Conservation (phyloP, 73 alveolate genomes). For the Paramecium caudatum region DNA sequence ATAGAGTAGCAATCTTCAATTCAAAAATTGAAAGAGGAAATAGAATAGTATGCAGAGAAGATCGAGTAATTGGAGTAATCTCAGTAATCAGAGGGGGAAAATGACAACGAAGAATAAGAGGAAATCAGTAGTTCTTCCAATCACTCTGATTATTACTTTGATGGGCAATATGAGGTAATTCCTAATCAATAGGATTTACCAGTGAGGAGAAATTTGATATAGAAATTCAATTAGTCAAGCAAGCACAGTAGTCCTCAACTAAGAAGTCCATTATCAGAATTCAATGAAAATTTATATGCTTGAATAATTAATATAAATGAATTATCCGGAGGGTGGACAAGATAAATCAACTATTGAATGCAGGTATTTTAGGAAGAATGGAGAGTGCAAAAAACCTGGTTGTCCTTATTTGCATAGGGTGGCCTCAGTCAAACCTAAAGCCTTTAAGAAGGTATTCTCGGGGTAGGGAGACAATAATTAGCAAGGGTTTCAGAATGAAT, state of each 20-base stretch:
- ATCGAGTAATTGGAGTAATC: slow-evolving; percentile 64
- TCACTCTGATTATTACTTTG: slow-evolving; percentile 62
- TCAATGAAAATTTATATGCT: slow-evolving; percentile 74
- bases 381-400: background rate
- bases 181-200: slow-evolving; percentile 5
- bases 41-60: slow-evolving; percentile 71
- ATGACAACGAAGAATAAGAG: slow-evolving; percentile 11
- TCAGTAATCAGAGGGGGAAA: slow-evolving; percentile 27
- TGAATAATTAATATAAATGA: slow-evolving; percentile 37
- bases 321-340: background rate
- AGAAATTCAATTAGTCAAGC: slow-evolving; percentile 62
- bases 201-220: slow-evolving; percentile 51
- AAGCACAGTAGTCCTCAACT: slow-evolving; percentile 74
- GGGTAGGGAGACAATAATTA: background rate
- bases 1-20: slow-evolving; percentile 62
- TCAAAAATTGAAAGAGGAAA: slow-evolving; percentile 61
- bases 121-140: slow-evolving; percentile 13
- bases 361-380: background rate
- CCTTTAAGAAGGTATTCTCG: background rate
- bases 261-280: slow-evolving; percentile 76
- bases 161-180: slow-evolving; percentile 72
- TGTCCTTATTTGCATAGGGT: slow-evolving; percentile 10
- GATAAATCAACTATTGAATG: slow-evolving; percentile 1
- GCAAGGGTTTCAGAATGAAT: too few species aligned
- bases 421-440: background rate